A percentile compares a stretch with the other conserved stretches of the same genome.
phyloP scores from a whole-genome alignment of 2,329 filamentous ascomycete genomes.

The Fusarium domesticum region DNA sequence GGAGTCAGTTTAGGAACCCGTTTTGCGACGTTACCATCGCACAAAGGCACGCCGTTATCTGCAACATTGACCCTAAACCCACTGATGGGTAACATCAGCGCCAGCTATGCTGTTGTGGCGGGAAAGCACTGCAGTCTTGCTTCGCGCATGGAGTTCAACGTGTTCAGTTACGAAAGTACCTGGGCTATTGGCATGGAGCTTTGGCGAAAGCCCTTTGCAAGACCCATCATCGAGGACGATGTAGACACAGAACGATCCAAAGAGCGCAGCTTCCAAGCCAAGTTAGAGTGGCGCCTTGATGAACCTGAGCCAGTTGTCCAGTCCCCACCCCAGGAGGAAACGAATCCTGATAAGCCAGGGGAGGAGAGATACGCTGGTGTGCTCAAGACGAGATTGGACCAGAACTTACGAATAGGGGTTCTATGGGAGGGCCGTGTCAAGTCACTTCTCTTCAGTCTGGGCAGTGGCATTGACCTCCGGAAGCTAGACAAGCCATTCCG shows the following conservation, averaged over 20 bases:
- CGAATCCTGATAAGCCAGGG: conserved; percentile 30
- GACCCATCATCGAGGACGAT: conserved; percentile 38
- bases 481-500: conserved; percentile 73
- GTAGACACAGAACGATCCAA: conserved; percentile 11
- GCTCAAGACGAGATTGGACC: conserved; percentile 84
- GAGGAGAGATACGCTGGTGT: conserved; percentile 77
- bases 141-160: conserved; percentile 92
- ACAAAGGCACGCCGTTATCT: conserved; percentile 84
- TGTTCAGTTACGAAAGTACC: conserved; percentile 96
- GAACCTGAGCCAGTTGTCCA: conserved; percentile 32
- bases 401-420: conserved; percentile 79
- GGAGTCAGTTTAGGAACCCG: conserved; percentile 85
- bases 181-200: conserved; percentile 89
- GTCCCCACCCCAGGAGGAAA: conserved; percentile 9
- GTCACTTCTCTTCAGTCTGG: conserved; percentile 87
- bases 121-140: conserved; percentile 80
- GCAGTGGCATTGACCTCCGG: conserved; percentile 78
- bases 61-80: conserved; percentile 92
- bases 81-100: conserved; percentile 87
- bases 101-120: conserved; percentile 87
- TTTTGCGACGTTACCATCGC: conserved; percentile 81
- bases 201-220: conserved; percentile 65
- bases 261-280: conserved; percentile 52
- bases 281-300: conserved; percentile 50
- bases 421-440: conserved; percentile 93